phyloP scores from a whole-genome alignment of 129 eudicot genomes.

The Dittrichia graveolens region DNA sequence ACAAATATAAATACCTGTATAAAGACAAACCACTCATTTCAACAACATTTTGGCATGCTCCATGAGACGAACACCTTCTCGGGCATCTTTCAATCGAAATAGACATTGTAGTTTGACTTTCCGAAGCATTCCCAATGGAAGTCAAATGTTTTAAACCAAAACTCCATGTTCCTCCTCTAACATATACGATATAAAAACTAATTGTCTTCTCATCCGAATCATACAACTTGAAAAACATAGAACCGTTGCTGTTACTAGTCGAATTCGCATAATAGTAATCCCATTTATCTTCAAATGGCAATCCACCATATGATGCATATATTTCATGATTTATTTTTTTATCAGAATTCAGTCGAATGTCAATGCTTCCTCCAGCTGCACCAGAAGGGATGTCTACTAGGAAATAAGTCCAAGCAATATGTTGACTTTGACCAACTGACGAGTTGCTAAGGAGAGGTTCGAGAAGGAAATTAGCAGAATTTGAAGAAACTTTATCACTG shows the following conservation, averaged over 20 bases:
- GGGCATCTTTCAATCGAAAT: constrained; percentile 95
- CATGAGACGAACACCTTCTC: constrained; percentile 80
- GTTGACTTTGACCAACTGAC: constrained; percentile 38
- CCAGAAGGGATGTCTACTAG: constrained; percentile 76
- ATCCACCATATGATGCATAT: constrained; percentile 81
- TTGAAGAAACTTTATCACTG: constrained; percentile 49
- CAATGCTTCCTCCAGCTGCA: constrained; percentile 90
- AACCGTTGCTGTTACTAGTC: constrained; percentile 70
- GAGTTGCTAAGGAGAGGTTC: constrained; percentile 79
- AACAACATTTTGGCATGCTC: constrained; percentile 67
- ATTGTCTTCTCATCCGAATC: constrained; percentile 58
- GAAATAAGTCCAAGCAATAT: constrained; percentile 74
- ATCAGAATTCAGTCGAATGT: constrained; percentile 57
- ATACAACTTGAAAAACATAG: constrained; percentile 77
- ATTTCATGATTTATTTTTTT: constrained; percentile 54
- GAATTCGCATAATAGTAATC: constrained; percentile 75
- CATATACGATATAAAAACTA: constrained; percentile 77
- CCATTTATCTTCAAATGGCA: constrained; percentile 65
- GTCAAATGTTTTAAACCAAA: constrained; percentile 63
- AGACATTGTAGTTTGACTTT: constrained; percentile 58
- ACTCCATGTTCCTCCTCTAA: constrained; percentile 88
- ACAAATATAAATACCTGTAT: constrained; percentile 60
- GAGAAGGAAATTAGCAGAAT: constrained; percentile 62
- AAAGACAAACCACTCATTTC: constrained; percentile 82
- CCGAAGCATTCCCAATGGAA: constrained; percentile 34